Evolutionary conservation across 2,329 filamentous ascomycete genomes (phyloP), one percentile per base, ranked within the genome.

Genomic region (Hypoxylon sp.): DNA sequence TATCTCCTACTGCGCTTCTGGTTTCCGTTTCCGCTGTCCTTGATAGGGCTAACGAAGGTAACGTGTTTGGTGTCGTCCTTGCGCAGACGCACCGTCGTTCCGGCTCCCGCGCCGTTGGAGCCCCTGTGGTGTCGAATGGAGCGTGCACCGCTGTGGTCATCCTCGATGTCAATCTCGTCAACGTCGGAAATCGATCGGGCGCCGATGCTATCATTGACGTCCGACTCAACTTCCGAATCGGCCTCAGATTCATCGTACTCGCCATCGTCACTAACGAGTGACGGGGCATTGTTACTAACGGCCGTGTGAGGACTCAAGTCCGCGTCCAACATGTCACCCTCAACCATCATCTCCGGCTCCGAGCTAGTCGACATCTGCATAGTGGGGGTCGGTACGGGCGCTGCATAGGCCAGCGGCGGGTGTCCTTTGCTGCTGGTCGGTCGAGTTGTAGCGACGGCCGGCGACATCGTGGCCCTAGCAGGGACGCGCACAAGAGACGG

Each of bases 211-310:
- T 86, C 83, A 53, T 81, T 83, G 50, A 78, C 77, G 21, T 85
- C 85, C 3, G 85, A 88, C 38, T 81, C 78, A 3, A 81, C 82
- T 3, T 80, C 79, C 0, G 85, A 88, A 41, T 80, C 82, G 57
- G 86, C 85, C 54, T 89, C 86, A 1, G 88, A 90, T 52, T 88
- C 87, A 65, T 90, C 89, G 68, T 89, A 91, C 70, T 92, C 89
- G 66, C 89, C 88, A 69, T 92, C 89, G 73, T 93, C 90, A 74
- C 89, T 91, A 69, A 92, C 89, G 45, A 93, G 81, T 67, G 88
- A 92, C 18, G 90, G 90, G 7, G 90, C 89, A 64, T 90, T 90
- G 73, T 91, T 91, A 72, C 88, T 89, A 47, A 88, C 81, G 40
- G 87, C 75, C 0, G 88, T 89, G 67, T 86, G 86, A 4, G 89